Evolutionary conservation across 2,329 filamentous ascomycete genomes (phyloP).

Genomic region (Torrubiella hemipterigena): DNA sequence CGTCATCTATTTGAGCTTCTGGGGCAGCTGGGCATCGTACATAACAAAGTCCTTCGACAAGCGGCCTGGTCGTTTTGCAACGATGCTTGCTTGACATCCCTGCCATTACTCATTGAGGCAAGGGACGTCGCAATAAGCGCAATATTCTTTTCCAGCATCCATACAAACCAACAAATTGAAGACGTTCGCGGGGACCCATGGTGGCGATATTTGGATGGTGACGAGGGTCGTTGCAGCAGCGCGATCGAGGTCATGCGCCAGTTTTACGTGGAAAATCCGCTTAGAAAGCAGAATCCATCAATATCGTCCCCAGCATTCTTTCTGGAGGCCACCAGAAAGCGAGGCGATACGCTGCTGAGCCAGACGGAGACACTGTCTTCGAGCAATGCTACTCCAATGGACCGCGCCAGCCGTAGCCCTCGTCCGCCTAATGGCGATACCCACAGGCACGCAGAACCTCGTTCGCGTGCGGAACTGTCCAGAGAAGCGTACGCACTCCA

Average conservation of each 20-base stretch:
- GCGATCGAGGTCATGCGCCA: slow-evolving; percentile 68
- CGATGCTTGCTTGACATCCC: slow-evolving; percentile 71
- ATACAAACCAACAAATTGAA: slow-evolving; percentile 63
- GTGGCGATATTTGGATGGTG: slow-evolving; percentile 72
- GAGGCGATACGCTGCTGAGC: slow-evolving; percentile 28
- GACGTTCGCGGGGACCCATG: slow-evolving; percentile 67
- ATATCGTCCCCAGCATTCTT: slow-evolving; percentile 42
- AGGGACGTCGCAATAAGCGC: slow-evolving; percentile 74
- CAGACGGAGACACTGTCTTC: slow-evolving; percentile 33
- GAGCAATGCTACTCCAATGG: slow-evolving; percentile 35
- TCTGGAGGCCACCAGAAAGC: slow-evolving; percentile 42
- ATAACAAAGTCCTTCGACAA: slow-evolving; percentile 74
- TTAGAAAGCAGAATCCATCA: slow-evolving; percentile 43
- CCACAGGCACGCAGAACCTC: slow-evolving; percentile 14
- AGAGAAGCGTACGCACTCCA: slow-evolving; percentile 17
- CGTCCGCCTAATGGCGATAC: slow-evolving; percentile 24
- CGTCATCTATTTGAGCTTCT: slow-evolving; percentile 73
- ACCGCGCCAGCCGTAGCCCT: slow-evolving; percentile 38
- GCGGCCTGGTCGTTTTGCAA: slow-evolving; percentile 90
- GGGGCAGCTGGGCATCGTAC: slow-evolving; percentile 57
- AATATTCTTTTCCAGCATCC: slow-evolving; percentile 74
- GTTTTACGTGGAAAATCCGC: slow-evolving; percentile 53
- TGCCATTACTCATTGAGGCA: slow-evolving; percentile 71
- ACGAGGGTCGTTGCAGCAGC: slow-evolving; percentile 54
- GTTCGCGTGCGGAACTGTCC: slow-evolving; percentile 20